phyloP scores from a whole-genome alignment of 1,139 yeast species.

The Sugiyamaella paludigena region DNA sequence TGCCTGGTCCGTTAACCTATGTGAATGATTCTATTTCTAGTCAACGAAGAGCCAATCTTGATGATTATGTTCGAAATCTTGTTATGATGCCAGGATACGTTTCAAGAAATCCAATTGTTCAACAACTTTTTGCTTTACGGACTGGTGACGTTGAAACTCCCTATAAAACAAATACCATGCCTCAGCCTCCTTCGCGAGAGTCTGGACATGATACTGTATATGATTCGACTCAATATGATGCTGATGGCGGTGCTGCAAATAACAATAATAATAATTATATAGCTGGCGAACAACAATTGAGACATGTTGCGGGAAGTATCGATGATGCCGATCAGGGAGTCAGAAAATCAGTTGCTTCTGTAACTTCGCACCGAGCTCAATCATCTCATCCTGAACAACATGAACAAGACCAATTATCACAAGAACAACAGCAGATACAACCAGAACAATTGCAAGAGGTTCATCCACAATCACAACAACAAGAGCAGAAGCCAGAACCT shows the following conservation, averaged over 20 bases:
- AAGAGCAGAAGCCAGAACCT: constrained; percentile 42
- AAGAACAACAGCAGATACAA: constrained; percentile 44
- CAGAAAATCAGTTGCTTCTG: not conserved
- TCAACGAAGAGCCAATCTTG: constrained; percentile 80
- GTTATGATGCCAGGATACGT: constrained; percentile 75
- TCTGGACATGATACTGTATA: constrained; percentile 9
- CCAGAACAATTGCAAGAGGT: constrained; percentile 37
- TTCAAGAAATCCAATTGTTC: constrained; percentile 62
- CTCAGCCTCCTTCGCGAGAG: constrained; percentile 35
- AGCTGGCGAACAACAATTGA: too few species aligned
- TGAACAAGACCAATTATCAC: constrained; percentile 35
- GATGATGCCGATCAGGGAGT: not conserved
- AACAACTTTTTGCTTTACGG: constrained; percentile 64
- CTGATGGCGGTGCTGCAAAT: not conserved
- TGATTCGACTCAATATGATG: constrained; percentile 7
- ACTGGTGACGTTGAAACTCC: constrained; percentile 57
- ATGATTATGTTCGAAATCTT: constrained; percentile 74
- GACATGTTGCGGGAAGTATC: not conserved
- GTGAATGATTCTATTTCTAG: constrained; percentile 87
- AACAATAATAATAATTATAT: too few species aligned
- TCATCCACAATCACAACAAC: constrained; percentile 16
- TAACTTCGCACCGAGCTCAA: not conserved
- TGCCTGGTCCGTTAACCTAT: constrained; percentile 94
- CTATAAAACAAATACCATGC: constrained; percentile 44
- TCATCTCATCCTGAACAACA: not conserved